Percentiles rank a stretch among this genome's conserved stretches.
phyloP scores from a whole-genome alignment of 495 filamentous ascomycete species.

The Penicillium longicatenatum region DNA sequence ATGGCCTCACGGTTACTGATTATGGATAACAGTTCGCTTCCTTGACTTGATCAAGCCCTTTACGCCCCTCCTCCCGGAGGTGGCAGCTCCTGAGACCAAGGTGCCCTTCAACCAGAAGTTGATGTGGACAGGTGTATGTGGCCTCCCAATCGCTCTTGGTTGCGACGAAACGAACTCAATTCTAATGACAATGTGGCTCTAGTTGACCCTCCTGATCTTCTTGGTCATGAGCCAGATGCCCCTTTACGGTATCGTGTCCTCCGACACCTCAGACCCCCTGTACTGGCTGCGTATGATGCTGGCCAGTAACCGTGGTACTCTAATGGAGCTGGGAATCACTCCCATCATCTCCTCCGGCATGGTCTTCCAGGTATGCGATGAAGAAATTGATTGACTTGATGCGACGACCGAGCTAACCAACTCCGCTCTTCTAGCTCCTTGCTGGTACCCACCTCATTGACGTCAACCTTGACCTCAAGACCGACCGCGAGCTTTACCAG shows the following conservation, averaged over 20 bases:
- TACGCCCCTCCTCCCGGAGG: slow-evolving; percentile 97
- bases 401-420: slow-evolving; percentile 21
- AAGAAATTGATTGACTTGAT: slow-evolving; percentile 4
- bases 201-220: slow-evolving; percentile 95
- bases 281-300: slow-evolving; percentile 99
- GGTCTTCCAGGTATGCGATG: slow-evolving; percentile 81
- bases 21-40: slow-evolving; percentile 76
- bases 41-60: slow-evolving; percentile 99
- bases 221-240: slow-evolving; percentile 99
- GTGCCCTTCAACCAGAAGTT: slow-evolving; percentile 98
- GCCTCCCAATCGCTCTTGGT: slow-evolving; percentile 15
- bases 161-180: slow-evolving; percentile 17
- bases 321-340: slow-evolving; percentile 99
- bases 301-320: slow-evolving; percentile 96
- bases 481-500: slow-evolving; percentile 98
- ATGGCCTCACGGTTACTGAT: slow-evolving; percentile 32
- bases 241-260: slow-evolving; percentile 92
- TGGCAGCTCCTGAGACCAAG: slow-evolving; percentile 94
- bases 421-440: slow-evolving; percentile 60
- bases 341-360: slow-evolving; percentile 99
- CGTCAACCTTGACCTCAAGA: slow-evolving; percentile 98
- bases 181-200: slow-evolving; percentile 35
- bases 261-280: slow-evolving; percentile 93
- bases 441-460: slow-evolving; percentile 99
- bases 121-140: slow-evolving; percentile 93